These are phyloP conservation scores for Rhodotorula toruloides DNA, from an alignment of 768 basidiomycete species.

Conservation along the genomic window DNA sequence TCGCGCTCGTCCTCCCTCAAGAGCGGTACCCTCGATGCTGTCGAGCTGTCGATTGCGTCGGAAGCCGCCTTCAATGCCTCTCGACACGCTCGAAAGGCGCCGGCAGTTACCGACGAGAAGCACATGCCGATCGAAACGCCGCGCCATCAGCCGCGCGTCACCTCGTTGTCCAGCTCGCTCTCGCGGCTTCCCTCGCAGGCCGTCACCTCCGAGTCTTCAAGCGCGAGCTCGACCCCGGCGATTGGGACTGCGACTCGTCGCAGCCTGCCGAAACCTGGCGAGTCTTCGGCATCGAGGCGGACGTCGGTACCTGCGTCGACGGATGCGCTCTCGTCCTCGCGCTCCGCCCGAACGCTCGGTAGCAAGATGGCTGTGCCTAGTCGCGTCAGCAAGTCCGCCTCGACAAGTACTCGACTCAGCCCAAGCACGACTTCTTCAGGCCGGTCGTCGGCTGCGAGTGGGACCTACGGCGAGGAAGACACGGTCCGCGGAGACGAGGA, in stretches of 20 bases:
- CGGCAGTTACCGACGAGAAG: slow-evolving; percentile 23
- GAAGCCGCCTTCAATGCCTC: neutral
- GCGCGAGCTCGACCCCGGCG: neutral
- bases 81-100: slow-evolving; percentile 2
- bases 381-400: slow-evolving; percentile 47
- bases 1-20: slow-evolving; percentile 2
- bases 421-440: slow-evolving; percentile 71
- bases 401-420: slow-evolving; percentile 46
- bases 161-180: slow-evolving; percentile 14
- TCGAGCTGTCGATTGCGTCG: slow-evolving; percentile 7
- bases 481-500: slow-evolving; percentile 88
- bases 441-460: slow-evolving; percentile 72
- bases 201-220: neutral
- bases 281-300: slow-evolving; percentile 5
- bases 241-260: neutral
- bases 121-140: neutral
- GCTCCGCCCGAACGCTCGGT: slow-evolving; percentile 46
- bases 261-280: neutral
- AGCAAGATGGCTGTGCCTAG: slow-evolving; percentile 56
- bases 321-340: neutral
- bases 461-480: slow-evolving; percentile 64
- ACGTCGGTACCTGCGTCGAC: slow-evolving; percentile 14
- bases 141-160: neutral
- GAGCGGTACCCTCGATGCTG: neutral
- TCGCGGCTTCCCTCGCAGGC: slow-evolving; percentile 1